These are phyloP conservation scores for Cenchrus purpureus DNA, from an alignment of 176 grass and related monocot genomes.

Conservation along the genomic window DNA sequence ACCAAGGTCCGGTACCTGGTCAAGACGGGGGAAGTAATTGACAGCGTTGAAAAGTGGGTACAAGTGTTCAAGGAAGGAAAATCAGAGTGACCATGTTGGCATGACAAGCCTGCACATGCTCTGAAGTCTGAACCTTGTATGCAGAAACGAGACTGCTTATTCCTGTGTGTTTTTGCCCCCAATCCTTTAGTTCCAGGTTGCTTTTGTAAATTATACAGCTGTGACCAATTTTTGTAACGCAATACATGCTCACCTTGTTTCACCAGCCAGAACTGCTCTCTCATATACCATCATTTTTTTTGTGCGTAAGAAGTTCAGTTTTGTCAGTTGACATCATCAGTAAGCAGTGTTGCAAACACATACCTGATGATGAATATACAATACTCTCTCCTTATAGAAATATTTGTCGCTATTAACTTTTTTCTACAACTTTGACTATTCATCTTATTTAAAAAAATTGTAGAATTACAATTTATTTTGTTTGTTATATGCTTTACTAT, in stretches of 20 bases:
- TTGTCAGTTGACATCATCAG: too few species aligned
- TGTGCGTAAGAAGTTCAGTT: too few species aligned
- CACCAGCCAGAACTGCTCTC: too few species aligned
- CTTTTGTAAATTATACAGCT: slow-evolving; percentile 48
- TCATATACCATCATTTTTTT: neutral
- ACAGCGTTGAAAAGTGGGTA: slow-evolving; percentile 79
- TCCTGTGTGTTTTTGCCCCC: neutral
- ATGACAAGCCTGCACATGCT: neutral
- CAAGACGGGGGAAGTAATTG: slow-evolving; percentile 86
- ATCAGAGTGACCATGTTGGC: slow-evolving; percentile 19
- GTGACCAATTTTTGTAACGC: slow-evolving; percentile 11
- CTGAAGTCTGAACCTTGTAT: slow-evolving; percentile 41
- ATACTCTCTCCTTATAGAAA: too few species aligned
- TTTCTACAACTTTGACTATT: too few species aligned
- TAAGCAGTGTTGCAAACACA: too few species aligned
- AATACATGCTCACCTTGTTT: neutral
- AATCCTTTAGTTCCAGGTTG: slow-evolving; percentile 2
- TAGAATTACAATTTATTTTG: too few species aligned
- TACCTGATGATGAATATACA: too few species aligned
- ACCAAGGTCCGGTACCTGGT: slow-evolving; percentile 81
- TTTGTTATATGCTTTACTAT: too few species aligned
- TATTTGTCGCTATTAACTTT: too few species aligned
- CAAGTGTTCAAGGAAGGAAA: slow-evolving; percentile 72
- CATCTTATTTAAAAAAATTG: too few species aligned
- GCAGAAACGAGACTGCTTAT: slow-evolving; percentile 24